Evolutionary conservation across 2,329 filamentous ascomycete species (phyloP), one percentile per base, ranked within the genome.

Genomic region (Exophiala aquamarina): DNA sequence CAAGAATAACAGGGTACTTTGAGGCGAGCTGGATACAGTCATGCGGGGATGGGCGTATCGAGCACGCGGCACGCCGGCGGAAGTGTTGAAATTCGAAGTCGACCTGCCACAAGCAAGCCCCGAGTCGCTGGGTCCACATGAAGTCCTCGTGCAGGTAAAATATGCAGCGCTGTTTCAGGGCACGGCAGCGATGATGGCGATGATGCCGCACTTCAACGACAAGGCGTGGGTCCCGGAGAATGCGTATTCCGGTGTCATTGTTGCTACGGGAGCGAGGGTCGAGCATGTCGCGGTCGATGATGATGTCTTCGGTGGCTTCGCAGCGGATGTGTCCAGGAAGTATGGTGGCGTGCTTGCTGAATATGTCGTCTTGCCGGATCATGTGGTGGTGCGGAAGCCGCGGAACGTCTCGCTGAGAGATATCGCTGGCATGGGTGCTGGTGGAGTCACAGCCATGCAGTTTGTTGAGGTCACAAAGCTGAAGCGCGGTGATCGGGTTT

Each of bases 281-380:
- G 9, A 11, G 2, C 31, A 38, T 20, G 9, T 44, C 17, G 36
- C 19, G 8, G 32, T 38, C 7, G 32, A 23, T 3, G 41, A 44
- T 5, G 41, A 37, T 15, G 41, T 44, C 3, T 44, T 37, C 21
- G 41, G 41, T 7, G 41, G 20, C 11, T 13, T 37, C 10, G 10
- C 15, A 5, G 11, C 19, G 14, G 17, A 37, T 18, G 28, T 21
- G 6, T n/a, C 23, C 31, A 21, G 17, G 17, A 33, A 36, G 32
- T 33, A 35, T 15, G 28, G 41, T 11, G 68, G 68, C 13, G 55
- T 63, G 2, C 68, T 70, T 50, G 61, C 63, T 7, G 59, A 69
- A 36, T 68, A 68, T 43, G 53, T 63, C 17, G 39, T 50, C 4
- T 53, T 54, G 13, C 50, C 56, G 3, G 59, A 49, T 1, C 59